Evolutionary conservation across 495 filamentous ascomycete genomes (phyloP), one percentile per base, ranked within the genome.

Genomic region (Lasiosphaeria hispida): DNA sequence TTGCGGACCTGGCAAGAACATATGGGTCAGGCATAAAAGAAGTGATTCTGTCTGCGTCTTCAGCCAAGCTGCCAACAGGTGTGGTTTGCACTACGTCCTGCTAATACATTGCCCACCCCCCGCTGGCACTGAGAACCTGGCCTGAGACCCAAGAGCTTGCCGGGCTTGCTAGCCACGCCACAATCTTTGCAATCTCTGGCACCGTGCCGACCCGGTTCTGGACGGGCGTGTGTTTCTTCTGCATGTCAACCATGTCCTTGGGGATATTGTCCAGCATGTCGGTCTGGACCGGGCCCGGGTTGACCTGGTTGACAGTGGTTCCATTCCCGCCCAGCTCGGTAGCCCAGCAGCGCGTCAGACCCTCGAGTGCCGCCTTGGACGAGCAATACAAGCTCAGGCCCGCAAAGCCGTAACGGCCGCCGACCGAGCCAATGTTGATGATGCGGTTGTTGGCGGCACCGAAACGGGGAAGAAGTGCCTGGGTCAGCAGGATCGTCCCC

Each of bases 331-430:
- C 85, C 30, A 90, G 75, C 54, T 87, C 85, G 55, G 83, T 84
- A 8, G 83, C 80, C 59, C 87, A 69, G 15, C 81, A 74, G 2
- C 85, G 80, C 7, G 80, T 78, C 71, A 90, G 83, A 37, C 88
- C 85, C 67, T 89, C 85, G 33, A 90, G 78, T 6, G 87, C 84
- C 15, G 85, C 87, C 60, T 90, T 90, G 33, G 80, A 80, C 0
- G 81, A 67, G 34, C 72, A 67, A 63, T 90, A 90, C 42, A 85
- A 72, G 18, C 68, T 47, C 0, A 75, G 53, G 7, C 58, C 49
- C 4, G 68, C 53, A 50, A 77, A 72, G 5, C 76, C 79, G 0
- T 15, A 33, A 10, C 82, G 72, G 3, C 68, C 73, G 11, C 63
- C 80, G 5, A 84, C 74, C 11, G 75, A 80, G 23, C 74, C 71